Evolutionary conservation across 2,329 filamentous ascomycete species (phyloP), one percentile per base, ranked within the genome.

Genomic region (Monascus ruber): DNA sequence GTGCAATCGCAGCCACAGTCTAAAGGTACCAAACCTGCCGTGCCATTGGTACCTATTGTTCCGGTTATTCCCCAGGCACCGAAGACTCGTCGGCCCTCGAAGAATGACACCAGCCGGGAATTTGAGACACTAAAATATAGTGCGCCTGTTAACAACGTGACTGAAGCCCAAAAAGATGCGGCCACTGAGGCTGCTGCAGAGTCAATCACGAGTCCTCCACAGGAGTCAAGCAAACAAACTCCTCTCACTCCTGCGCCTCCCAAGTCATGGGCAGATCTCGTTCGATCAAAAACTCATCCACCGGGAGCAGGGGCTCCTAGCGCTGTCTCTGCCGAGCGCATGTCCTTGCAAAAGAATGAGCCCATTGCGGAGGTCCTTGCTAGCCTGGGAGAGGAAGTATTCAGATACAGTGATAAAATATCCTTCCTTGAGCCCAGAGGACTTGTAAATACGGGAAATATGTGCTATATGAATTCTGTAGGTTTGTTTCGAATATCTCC

Each of bases 381-480:
- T 36, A 75, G 77, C 26, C 91, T 88, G 59, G 76, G 74, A 38
- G 78, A 87, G 24, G 73, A 77, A 41, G 70, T 71, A 31, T 72
- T 73, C 35, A 68, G 72, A 42, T 64, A 68, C 46, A 60, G 63
- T 31, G 68, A 75, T 27, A 85, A 82, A 52, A 69, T 89, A 48
- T 72, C 83, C 11, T 95, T 95, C 55, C 73, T 98, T 37, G 86
- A 96, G 64, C 91, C 91, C 37, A 78, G 89, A 49, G 91, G 91
- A 36, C 74, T 98, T 55, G 84, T 94, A 50, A 98, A 98, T 65
- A 93, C 89, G 32, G 91, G 91, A 36, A 96, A 98, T 59, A 93
- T 96, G 85, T 98, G 91, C 65, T 98, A 98, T 66, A 96, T 98
- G 91, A 98, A 96, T 70, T 95, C 91, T 47, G 89, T 94, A 73